Percentiles rank a stretch among this genome's conserved stretches.
Evolutionary conservation across 2,329 filamentous ascomycete genomes (phyloP).

Genomic region (Diaporthe australafricana): DNA sequence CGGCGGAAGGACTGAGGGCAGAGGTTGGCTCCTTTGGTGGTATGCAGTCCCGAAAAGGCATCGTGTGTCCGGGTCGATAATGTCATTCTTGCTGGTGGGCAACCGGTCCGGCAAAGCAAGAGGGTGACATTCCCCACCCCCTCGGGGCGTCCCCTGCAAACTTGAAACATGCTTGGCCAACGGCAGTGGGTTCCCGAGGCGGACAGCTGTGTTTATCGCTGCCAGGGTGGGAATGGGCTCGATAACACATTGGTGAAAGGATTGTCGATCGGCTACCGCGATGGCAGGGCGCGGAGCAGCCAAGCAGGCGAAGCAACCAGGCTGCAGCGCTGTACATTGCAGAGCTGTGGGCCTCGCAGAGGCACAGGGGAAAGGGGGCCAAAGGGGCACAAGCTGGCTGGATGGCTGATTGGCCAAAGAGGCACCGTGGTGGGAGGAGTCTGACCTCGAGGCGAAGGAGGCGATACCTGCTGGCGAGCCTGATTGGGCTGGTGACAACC

Average conservation of each 20-base stretch:
- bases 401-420: not conserved
- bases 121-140: conserved; percentile 22
- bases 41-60: conserved; percentile 7
- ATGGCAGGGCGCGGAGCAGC: conserved; percentile 23
- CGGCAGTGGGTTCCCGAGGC: conserved; percentile 18
- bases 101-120: conserved; percentile 1
- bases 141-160: conserved; percentile 29
- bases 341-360: not conserved
- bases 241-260: conserved; percentile 20
- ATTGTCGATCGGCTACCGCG: conserved; percentile 31
- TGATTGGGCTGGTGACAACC: not conserved
- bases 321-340: conserved; percentile 12
- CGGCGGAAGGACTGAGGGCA: not conserved
- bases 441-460: conserved; percentile 4
- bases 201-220: conserved; percentile 27
- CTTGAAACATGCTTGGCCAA: conserved; percentile 37
- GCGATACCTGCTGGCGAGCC: not conserved
- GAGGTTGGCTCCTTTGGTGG: not conserved
- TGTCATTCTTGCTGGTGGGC: conserved; percentile 2
- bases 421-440: not conserved
- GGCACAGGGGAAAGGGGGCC: not conserved
- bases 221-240: conserved; percentile 15
- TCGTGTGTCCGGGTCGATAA: conserved; percentile 21
- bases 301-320: conserved; percentile 9
- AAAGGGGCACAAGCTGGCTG: not conserved